A percentile compares a stretch with the other conserved stretches of the same genome.
Evolutionary conservation across 257 asterid genomes (phyloP).

Genomic region (Thymus quinquecostatus): DNA sequence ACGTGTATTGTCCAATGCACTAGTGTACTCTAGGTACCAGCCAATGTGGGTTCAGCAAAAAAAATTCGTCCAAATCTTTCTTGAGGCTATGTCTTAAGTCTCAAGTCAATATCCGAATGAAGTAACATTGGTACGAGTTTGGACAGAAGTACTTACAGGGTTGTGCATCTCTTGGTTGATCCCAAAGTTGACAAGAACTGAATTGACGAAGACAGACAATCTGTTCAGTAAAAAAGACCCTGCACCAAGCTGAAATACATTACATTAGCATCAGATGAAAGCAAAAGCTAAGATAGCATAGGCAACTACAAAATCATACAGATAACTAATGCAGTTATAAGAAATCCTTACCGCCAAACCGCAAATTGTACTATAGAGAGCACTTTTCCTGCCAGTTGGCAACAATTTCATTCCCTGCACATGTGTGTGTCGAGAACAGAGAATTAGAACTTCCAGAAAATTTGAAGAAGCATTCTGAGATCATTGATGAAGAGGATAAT

Average conservation of each 20-base stretch:
- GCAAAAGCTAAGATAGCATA: constrained; percentile 12
- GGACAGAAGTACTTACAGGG: constrained; percentile 63
- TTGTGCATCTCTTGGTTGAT: constrained; percentile 86
- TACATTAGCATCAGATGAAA: constrained; percentile 27
- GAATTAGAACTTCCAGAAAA: neutral
- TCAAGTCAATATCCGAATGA: constrained; percentile 13
- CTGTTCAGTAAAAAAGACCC: constrained; percentile 80
- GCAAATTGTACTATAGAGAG: constrained; percentile 75
- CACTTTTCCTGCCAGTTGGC: constrained; percentile 84
- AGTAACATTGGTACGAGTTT: constrained; percentile 1
- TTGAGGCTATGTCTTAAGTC: too few relatives aligned
- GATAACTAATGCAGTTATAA: constrained; percentile 9
- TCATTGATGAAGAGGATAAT: constrained; percentile 1
- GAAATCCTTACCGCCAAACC: constrained; percentile 71
- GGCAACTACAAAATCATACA: constrained; percentile 14
- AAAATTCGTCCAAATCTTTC: neutral
- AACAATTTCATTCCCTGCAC: constrained; percentile 90
- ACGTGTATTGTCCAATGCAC: neutral
- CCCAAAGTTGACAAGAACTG: constrained; percentile 75
- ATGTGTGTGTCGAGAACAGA: constrained; percentile 24
- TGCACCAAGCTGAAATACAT: constrained; percentile 77
- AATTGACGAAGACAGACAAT: constrained; percentile 62
- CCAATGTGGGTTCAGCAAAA: neutral
- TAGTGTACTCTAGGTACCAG: neutral
- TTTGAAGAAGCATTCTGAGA: neutral